These are phyloP conservation scores for Monosporascus sp. DNA, from an alignment of 2,329 filamentous ascomycete species.

Conservation along the genomic window DNA sequence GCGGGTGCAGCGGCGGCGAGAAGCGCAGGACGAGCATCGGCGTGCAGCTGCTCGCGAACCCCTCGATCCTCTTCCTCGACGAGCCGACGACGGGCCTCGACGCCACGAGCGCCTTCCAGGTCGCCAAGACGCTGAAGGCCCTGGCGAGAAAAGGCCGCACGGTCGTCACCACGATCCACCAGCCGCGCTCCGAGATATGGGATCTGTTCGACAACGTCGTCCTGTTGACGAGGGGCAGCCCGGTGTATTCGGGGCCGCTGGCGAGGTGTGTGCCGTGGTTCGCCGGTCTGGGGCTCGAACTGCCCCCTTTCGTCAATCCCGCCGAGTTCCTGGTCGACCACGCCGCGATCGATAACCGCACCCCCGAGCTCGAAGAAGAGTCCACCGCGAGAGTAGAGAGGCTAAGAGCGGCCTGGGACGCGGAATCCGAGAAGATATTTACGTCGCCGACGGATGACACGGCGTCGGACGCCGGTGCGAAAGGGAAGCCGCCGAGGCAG, in stretches of 20 bases:
- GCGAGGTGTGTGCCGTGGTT: conserved; percentile 61
- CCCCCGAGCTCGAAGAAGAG: conserved; percentile 57
- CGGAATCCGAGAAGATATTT: conserved; percentile 28
- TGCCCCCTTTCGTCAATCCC: conserved; percentile 71
- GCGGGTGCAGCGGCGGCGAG: conserved; percentile 75
- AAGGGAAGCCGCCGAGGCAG: conserved; percentile 12
- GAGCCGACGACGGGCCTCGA: conserved; percentile 77
- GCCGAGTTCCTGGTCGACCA: conserved; percentile 73
- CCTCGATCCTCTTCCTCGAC: conserved; percentile 72
- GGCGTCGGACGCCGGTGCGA: conserved; percentile 3
- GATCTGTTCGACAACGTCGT: conserved; percentile 68
- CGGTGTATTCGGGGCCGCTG: conserved; percentile 62
- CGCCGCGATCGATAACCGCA: conserved; percentile 68
- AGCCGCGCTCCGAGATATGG: conserved; percentile 77
- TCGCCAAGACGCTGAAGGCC: conserved; percentile 64
- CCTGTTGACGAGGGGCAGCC: conserved; percentile 61
- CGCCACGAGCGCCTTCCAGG: conserved; percentile 70
- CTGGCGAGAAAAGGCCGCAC: conserved; percentile 66
- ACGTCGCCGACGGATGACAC: conserved; percentile 15
- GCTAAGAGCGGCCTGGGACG: conserved; percentile 57
- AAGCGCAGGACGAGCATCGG: conserved; percentile 73
- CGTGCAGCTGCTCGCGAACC: conserved; percentile 74
- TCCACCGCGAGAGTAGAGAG: conserved; percentile 56
- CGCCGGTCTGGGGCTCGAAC: conserved; percentile 49
- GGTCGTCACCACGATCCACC: conserved; percentile 70